Evolutionary conservation across 305 asterid genomes (phyloP).

Genomic region (Euphrasia arctica): DNA sequence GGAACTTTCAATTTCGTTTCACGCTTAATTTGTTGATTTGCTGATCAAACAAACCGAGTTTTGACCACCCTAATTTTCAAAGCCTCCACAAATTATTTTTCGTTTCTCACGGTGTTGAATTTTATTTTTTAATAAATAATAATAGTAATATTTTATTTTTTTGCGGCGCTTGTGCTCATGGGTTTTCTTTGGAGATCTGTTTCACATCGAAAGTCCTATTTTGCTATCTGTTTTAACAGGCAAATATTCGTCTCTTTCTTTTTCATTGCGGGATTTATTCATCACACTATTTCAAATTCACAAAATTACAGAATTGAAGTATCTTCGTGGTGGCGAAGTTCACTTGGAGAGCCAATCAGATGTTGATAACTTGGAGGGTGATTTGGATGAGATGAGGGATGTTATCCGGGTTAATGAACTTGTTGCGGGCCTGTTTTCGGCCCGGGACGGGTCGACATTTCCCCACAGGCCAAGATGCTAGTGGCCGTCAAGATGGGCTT

Average conservation of each 20-base stretch:
- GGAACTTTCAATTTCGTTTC: background rate
- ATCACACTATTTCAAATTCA: too few relatives aligned
- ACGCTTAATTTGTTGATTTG: too few relatives aligned
- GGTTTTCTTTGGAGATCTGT: slow-evolving; percentile 30
- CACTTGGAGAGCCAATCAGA: slow-evolving; percentile 32
- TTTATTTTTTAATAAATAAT: slow-evolving; percentile 2
- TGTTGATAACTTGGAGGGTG: slow-evolving; percentile 59
- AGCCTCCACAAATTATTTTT: slow-evolving; percentile 21
- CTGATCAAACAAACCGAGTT: slow-evolving; percentile 28
- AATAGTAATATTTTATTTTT: slow-evolving; percentile 7
- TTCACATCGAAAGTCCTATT: slow-evolving; percentile 13
- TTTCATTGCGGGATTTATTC: too few relatives aligned
- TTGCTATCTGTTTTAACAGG: background rate
- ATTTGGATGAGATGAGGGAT: slow-evolving; percentile 95
- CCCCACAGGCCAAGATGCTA: slow-evolving; percentile 60
- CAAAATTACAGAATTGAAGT: background rate
- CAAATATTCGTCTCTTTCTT: too few relatives aligned
- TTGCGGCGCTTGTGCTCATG: slow-evolving; percentile 27
- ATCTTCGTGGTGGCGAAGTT: background rate
- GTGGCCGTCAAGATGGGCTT: slow-evolving; percentile 87
- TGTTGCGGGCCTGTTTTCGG: slow-evolving; percentile 86
- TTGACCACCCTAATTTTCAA: slow-evolving; percentile 31
- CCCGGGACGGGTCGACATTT: slow-evolving; percentile 56
- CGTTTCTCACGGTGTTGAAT: slow-evolving; percentile 28
- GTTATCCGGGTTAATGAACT: slow-evolving; percentile 82